Evolutionary conservation across 2,329 filamentous ascomycete genomes (phyloP).

Genomic region (Calonectria leucothoes): DNA sequence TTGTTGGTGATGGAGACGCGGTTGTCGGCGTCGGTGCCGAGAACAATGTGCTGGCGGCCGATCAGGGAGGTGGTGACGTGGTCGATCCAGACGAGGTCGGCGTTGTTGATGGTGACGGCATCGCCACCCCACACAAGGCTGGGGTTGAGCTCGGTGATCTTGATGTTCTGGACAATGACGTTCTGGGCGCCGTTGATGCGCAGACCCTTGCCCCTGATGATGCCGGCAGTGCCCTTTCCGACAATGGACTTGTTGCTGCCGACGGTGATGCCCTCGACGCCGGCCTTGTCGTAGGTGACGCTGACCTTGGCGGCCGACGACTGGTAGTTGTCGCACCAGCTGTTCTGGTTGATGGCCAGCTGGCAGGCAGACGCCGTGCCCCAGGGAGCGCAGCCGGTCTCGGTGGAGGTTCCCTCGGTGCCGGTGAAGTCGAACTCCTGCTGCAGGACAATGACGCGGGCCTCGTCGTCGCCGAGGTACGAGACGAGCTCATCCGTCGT

Average conservation of each 20-base stretch:
- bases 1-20: conserved; percentile 71
- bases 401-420: conserved; percentile 64
- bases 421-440: conserved; percentile 67
- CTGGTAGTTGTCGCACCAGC: conserved; percentile 71
- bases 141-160: conserved; percentile 67
- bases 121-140: conserved; percentile 71
- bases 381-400: conserved; percentile 68
- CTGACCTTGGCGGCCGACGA: conserved; percentile 57
- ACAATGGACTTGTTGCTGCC: conserved; percentile 69
- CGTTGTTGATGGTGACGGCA: conserved; percentile 63
- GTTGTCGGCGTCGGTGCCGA: conserved; percentile 63
- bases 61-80: conserved; percentile 68
- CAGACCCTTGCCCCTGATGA: conserved; percentile 69
- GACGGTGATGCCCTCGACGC: conserved; percentile 61
- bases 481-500: conserved; percentile 66
- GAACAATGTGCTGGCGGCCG: conserved; percentile 70
- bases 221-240: conserved; percentile 62
- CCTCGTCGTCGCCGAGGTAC: conserved; percentile 65
- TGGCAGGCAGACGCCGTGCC: conserved; percentile 66
- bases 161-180: conserved; percentile 71
- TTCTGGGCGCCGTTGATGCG: conserved; percentile 61
- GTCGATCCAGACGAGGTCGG: conserved; percentile 63
- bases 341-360: conserved; percentile 68
- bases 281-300: conserved; percentile 64
- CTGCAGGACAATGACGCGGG: conserved; percentile 69